Base-by-base conservation (phyloP, 1,284 basidiomycete species). In the Macrocystidia cucumis region DNA sequence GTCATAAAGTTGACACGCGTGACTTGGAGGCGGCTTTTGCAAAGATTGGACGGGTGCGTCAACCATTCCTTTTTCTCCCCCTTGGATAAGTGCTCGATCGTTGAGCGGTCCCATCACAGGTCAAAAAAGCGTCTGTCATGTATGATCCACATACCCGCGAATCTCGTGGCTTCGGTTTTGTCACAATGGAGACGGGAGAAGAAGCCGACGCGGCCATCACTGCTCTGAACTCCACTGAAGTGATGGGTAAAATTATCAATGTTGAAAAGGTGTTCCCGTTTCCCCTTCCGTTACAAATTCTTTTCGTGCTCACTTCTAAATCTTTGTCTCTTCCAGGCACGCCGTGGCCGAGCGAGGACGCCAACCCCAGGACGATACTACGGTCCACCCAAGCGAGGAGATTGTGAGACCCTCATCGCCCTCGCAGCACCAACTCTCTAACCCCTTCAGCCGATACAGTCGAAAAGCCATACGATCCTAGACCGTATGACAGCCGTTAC, bases 111-210 rank as follows among this genome's bases (percentile, higher is more conserved):
- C 34, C 3, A 13, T 27, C 40, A 28, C 41, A 88, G 85, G 82
- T 88, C 43, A 72, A 83, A 52, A 88, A 96, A 61, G 87, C 86
- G 26, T 87, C 91, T 41, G 83, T 98, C 60, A 97, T 97, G 91
- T 85, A 86, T 52, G 95, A 98, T 65, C 93, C 95, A 18, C 95
- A 97, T 65, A 84, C 86, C 42, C 84, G 90, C 51, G 93, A 97
- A 54, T 92, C 91, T 37, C 89, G 95, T 53, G 95, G 93, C 24
- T 98, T 98, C 51, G 95, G 91, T 29, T 98, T 98, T 60, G 95
- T 98, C 52, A 97, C 91, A 38, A 93, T 95, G 81, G 88, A 91
- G 56, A 73, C 74, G 23, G 58, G 52, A 27, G 89, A 91, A 47
- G 92, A 96, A 51, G 95, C 93, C 4, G 87, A 93, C 37, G 85